Conservation (phyloP, 352 stramenopile species). For the Globisporangium nagaii region DNA sequence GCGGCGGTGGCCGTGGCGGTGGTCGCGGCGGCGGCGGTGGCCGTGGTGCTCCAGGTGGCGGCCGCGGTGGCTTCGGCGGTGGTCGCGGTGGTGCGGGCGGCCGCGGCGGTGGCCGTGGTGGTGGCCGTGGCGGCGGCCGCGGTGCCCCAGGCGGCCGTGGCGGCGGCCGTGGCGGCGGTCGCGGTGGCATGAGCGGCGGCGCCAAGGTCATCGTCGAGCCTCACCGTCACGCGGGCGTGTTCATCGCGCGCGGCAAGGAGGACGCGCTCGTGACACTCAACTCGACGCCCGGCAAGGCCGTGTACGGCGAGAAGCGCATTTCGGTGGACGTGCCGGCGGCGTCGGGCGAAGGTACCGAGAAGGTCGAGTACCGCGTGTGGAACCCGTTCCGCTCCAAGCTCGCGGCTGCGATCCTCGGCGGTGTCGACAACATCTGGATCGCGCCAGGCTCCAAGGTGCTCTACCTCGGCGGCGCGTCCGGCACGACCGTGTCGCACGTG, state of each 20-base stretch:
- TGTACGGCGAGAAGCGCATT: constrained; percentile 99
- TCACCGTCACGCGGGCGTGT: constrained; percentile 97
- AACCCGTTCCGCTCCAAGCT: constrained; percentile 99
- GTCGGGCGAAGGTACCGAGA: constrained; percentile 88
- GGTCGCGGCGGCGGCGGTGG: constrained; percentile 43
- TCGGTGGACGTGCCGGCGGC: constrained; percentile 94
- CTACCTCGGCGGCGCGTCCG: constrained; percentile 98
- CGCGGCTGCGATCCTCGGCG: constrained; percentile 96
- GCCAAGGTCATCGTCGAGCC: constrained; percentile 97
- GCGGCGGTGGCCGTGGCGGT: constrained; percentile 50
- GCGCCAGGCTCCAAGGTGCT: constrained; percentile 96
- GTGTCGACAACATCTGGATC: constrained; percentile 99
- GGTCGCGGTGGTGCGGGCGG: constrained; percentile 39
- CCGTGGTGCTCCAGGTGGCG: constrained; percentile 12
- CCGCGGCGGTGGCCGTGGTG: constrained; percentile 26
- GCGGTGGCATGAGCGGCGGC: constrained; percentile 92
- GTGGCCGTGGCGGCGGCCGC: constrained; percentile 33
- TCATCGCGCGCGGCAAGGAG: constrained; percentile 98
- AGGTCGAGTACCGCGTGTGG: constrained; percentile 99
- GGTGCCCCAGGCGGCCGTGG: constrained; percentile 39
- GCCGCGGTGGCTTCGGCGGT: constrained; percentile 15
- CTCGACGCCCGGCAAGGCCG: constrained; percentile 96
- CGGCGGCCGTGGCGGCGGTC: constrained; percentile 49
- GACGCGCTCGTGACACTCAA: constrained; percentile 99
- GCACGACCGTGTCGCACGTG: constrained; percentile 98